These are phyloP conservation scores for Oryza officinalis DNA, from an alignment of 176 grass and related monocot species.

Conservation along the genomic window DNA sequence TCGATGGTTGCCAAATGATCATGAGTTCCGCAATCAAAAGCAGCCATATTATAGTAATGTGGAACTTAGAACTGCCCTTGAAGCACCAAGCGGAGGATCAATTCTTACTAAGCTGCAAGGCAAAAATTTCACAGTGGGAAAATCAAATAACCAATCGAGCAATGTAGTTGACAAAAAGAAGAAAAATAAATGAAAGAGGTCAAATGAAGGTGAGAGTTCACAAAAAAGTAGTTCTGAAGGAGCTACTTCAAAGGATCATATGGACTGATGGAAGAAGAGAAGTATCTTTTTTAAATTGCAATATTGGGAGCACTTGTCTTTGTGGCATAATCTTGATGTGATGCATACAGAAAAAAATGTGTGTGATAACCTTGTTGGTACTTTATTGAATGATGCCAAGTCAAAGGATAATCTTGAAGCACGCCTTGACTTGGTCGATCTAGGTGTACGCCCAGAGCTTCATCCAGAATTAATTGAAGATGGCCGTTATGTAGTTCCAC, in stretches of 20 bases:
- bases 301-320: not conserved
- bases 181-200: not conserved
- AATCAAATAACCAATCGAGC: not conserved
- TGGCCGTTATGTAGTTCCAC: not conserved
- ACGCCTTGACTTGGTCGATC: not conserved
- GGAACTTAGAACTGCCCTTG: not conserved
- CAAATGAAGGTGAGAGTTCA: not conserved
- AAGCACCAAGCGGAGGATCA: not conserved
- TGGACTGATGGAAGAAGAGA: not conserved
- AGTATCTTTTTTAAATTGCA: not conserved
- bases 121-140: not conserved
- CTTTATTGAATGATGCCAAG: not conserved
- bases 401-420: conserved; percentile 4
- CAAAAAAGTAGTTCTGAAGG: not conserved
- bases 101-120: not conserved
- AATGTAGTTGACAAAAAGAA: not conserved
- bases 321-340: not conserved
- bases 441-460: not conserved
- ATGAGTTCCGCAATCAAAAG: not conserved
- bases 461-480: not conserved
- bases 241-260: not conserved
- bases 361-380: not conserved
- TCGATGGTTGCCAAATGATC: not conserved
- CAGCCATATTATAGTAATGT: not conserved
- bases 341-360: conserved; percentile 8